Conservation (phyloP, 371 early-diverging fungal species). For the Rhizopus arrhizus region DNA sequence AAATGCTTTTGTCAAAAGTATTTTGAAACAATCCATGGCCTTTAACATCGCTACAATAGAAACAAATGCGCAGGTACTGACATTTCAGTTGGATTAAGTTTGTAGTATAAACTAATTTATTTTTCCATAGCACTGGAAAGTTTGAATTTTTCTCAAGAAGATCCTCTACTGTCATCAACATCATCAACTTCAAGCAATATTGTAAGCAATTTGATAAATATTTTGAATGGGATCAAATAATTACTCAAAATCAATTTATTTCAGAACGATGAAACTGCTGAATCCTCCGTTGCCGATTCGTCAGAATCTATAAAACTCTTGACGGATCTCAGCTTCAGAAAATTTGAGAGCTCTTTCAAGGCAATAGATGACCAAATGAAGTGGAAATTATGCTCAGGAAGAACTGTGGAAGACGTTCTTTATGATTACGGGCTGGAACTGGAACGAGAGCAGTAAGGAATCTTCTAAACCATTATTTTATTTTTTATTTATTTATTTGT, state of each 20-base stretch:
- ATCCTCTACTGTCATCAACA: background rate
- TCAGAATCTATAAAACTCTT: constrained; percentile 4
- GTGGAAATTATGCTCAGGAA: constrained; percentile 9
- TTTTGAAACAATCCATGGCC: constrained; percentile 6
- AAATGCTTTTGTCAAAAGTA: constrained; percentile 3
- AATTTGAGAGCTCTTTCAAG: constrained; percentile 2
- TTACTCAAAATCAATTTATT: constrained; percentile 3
- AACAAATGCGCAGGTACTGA: constrained; percentile 2
- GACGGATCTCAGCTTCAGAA: background rate
- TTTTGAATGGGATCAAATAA: constrained; percentile 1
- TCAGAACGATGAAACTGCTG: background rate
- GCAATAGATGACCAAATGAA: constrained; percentile 3
- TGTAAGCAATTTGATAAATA: constrained; percentile 1
- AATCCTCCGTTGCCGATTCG: background rate
- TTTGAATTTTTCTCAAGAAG: constrained; percentile 5
- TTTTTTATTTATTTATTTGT: constrained; percentile 4
- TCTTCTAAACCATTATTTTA: background rate
- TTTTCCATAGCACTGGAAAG: background rate
- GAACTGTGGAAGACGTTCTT: constrained; percentile 9
- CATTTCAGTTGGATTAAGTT: background rate
- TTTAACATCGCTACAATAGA: constrained; percentile 1
- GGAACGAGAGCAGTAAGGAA: constrained; percentile 7
- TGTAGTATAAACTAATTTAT: background rate
- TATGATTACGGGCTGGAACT: background rate
- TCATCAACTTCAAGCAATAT: background rate